Conservation (phyloP, 2,329 filamentous ascomycete genomes). For the Aspergillus sp. region DNA sequence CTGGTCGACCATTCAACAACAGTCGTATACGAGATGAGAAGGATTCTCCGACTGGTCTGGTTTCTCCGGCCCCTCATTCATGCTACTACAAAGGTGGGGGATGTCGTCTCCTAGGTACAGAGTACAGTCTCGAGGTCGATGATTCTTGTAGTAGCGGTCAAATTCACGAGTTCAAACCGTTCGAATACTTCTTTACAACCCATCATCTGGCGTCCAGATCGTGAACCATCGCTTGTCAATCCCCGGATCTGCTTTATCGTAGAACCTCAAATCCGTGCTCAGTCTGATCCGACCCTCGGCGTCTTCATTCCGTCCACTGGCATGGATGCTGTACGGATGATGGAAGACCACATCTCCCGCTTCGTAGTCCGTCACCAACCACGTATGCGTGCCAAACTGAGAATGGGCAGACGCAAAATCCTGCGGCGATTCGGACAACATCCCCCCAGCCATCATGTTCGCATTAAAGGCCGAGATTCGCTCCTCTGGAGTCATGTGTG, state of each 20-base stretch:
- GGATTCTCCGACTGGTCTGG: too few relatives aligned
- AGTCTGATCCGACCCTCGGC: slow-evolving; percentile 37
- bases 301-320: slow-evolving; percentile 42
- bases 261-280: slow-evolving; percentile 45
- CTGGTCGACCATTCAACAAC: too few relatives aligned
- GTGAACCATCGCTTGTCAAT: slow-evolving; percentile 38
- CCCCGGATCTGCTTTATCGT: slow-evolving; percentile 32
- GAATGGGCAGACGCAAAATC: slow-evolving; percentile 23
- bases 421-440: slow-evolving; percentile 21
- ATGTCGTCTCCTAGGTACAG: too few relatives aligned
- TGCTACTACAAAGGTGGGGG: too few relatives aligned
- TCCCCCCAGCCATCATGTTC: slow-evolving; percentile 29
- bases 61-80: too few relatives aligned
- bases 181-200: too few relatives aligned
- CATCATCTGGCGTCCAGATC: slow-evolving; percentile 37
- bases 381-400: slow-evolving; percentile 18
- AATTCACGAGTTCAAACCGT: too few relatives aligned
- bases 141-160: too few relatives aligned
- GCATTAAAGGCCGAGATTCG: slow-evolving; percentile 29
- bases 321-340: slow-evolving; percentile 45
- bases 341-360: slow-evolving; percentile 46
- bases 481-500: slow-evolving; percentile 31
- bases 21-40: too few relatives aligned
- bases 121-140: too few relatives aligned
- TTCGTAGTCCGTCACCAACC: slow-evolving; percentile 38